Percentiles rank a stretch among this genome's conserved stretches.
Conservation (phyloP, 441 rosid genomes). For the Omphalea diandra region DNA sequence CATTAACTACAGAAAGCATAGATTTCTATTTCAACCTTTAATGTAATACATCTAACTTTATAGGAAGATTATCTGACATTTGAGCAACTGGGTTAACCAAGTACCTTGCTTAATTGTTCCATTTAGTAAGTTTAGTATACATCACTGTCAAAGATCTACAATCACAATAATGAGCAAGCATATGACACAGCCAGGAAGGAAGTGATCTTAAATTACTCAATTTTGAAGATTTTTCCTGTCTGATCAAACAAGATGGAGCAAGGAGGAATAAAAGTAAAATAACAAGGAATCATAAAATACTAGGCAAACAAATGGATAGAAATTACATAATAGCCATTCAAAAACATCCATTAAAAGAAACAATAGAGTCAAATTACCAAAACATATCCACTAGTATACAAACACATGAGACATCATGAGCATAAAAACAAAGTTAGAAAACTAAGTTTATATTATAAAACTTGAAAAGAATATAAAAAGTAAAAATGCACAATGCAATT, state of each 20-base stretch:
- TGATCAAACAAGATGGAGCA: background rate
- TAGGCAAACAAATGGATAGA: background rate
- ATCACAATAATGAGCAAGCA: background rate
- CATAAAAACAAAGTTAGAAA: background rate
- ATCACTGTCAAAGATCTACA: background rate
- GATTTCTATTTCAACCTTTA: background rate
- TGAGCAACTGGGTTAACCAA: background rate
- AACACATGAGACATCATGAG: background rate
- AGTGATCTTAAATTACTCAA: background rate
- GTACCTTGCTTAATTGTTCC: background rate
- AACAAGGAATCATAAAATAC: background rate
- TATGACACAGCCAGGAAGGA: background rate
- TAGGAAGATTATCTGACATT: background rate
- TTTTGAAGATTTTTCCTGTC: background rate
- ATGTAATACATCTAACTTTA: background rate
- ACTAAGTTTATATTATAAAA: conserved; percentile 1
- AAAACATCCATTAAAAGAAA: background rate
- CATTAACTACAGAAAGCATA: background rate
- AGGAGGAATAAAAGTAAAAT: background rate
- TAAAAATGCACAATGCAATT: conserved; percentile 1
- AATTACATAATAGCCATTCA: background rate
- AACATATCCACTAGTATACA: background rate
- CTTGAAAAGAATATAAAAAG: conserved; percentile 12
- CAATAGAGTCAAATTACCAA: background rate
- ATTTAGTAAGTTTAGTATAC: background rate